Base-by-base conservation (phyloP, 2,329 filamentous ascomycete genomes). In the Tolypocladium paradoxum region DNA sequence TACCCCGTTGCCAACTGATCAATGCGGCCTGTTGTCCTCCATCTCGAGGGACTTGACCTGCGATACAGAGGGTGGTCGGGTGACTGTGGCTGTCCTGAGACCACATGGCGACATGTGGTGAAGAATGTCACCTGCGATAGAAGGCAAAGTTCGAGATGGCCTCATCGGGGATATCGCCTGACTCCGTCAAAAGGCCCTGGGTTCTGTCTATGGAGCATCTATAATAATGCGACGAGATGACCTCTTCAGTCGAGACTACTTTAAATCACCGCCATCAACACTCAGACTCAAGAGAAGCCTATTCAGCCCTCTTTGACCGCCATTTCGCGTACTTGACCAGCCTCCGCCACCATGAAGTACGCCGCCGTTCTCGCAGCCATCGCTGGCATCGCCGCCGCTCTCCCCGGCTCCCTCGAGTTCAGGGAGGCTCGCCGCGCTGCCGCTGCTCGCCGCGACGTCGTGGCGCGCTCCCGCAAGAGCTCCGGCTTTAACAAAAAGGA, bases 401-500 rank as follows among this genome's bases (percentile, higher is more conserved):
- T 48, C 6, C 51, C 45, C 0, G 27, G 51, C 43, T 20, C 55
- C 24, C 29, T 51, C 20, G 27, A 48, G 29, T 7, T 9, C 12
- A 18, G 27, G 16, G 35, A 49, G n/a, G 50, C 48, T 22, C 35
- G 47, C 11, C 34, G 50, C 16, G 27, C n/a, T 2, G 5, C 37
- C 16, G 27, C n/a, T 2, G 5, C 37, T 12, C 55, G 50, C 16
- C 53, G 55, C 24, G 37, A 49, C 29, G 48, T 33, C 14, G 27
- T 35, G 16, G 50, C 48, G 16, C 40, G 14, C 24, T 9, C 16
- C 3, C 40, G 22, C 16, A 45, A 29, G 40, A 29, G 24, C 54
- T 61, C 60, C 20, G 24, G 53, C 14, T 58, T 60, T 24, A 59
- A 56, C 51, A 43, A 48, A 33, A 57, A 55, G 20, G 45, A 59